Base-by-base conservation (phyloP, 495 filamentous ascomycete species). In the Podospora appendiculata region DNA sequence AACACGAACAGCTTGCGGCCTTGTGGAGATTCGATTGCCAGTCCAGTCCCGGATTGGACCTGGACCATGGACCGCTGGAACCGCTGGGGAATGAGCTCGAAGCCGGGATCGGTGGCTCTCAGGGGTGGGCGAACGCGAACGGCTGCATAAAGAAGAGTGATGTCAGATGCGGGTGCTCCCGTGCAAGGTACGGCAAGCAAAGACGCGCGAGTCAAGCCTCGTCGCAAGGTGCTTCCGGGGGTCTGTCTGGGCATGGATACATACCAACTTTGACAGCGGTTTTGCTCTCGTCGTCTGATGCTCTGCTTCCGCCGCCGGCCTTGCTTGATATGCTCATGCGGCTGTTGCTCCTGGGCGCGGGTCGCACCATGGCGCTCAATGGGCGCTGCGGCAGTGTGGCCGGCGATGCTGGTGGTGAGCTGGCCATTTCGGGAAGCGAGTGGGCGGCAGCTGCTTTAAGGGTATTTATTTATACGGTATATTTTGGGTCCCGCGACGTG, bases 191-290 rank as follows among this genome's bases (percentile, higher is more conserved):
- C n/a, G n/a, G 52, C 46, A 36, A 50, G 55, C 52, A 40, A 53
- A 39, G 40, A 48, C 49, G 59, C 54, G 47, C 56, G 45, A 51
- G 55, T 48, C 63, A 61, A 66, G 56, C 52, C 40, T 61, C 25
- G 34, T 45, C 39, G 47, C 46, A 46, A 41, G 38, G 33, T 19
- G 45, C 51, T 47, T 52, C 45, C 41, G 48, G 8, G 39, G 12
- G 18, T n/a, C n/a, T 10, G 18, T 2, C 4, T 11, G 13, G 32
- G 14, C 2, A 17, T 8, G 43, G 6, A 45, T 16, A 90, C 93
- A 64, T 80, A 98, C 93, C 93, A 69, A 98, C 93, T 95, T 90
- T 96, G 66, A 98, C 93, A n/a, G 93, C 88, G 33, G 93, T 96
- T 70, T 86, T 92, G 41, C 79, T 79, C 76, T 96, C 93, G 60